These are phyloP conservation scores for Ceratocystis harringtonii DNA, from an alignment of 2,329 filamentous ascomycete genomes.

Conservation along the genomic window DNA sequence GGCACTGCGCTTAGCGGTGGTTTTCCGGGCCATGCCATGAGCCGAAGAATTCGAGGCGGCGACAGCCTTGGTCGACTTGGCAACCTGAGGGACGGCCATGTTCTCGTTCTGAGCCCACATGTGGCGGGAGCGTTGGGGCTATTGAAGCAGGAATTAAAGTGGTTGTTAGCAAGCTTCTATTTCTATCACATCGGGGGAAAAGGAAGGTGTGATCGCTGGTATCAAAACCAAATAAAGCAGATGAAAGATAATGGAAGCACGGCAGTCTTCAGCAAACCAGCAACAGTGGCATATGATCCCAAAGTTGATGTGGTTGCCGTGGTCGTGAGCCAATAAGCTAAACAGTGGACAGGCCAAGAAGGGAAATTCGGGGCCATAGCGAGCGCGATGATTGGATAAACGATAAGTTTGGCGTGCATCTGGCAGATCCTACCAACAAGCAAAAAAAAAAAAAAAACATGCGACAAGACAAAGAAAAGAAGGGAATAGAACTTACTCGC, in stretches of 20 bases:
- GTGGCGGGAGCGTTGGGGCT: conserved; percentile 32
- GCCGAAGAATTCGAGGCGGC: conserved; percentile 24
- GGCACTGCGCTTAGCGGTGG: conserved; percentile 56
- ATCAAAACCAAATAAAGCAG: background rate
- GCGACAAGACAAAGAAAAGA: background rate
- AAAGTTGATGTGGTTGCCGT: background rate
- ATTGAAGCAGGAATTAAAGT: conserved; percentile 8
- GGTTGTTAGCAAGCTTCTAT: background rate
- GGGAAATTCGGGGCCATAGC: conserved; percentile 13
- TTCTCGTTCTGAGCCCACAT: conserved; percentile 54
- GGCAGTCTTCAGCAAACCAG: background rate
- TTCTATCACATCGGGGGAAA: background rate
- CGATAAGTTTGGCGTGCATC: conserved; percentile 8
- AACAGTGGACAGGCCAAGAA: conserved; percentile 10
- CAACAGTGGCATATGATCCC: background rate
- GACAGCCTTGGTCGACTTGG: conserved; percentile 22
- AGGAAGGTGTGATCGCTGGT: background rate
- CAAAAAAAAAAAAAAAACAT: background rate
- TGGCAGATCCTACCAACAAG: conserved; percentile 5
- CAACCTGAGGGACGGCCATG: conserved; percentile 42
- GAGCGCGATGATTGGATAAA: conserved; percentile 10
- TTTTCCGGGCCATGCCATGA: conserved; percentile 42
- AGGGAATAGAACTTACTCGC: conserved; percentile 7
- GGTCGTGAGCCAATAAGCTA: background rate
- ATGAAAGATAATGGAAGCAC: background rate